Evolutionary conservation across 2,329 filamentous ascomycete species (phyloP).

Genomic region (Sporothrix euskadiensis): DNA sequence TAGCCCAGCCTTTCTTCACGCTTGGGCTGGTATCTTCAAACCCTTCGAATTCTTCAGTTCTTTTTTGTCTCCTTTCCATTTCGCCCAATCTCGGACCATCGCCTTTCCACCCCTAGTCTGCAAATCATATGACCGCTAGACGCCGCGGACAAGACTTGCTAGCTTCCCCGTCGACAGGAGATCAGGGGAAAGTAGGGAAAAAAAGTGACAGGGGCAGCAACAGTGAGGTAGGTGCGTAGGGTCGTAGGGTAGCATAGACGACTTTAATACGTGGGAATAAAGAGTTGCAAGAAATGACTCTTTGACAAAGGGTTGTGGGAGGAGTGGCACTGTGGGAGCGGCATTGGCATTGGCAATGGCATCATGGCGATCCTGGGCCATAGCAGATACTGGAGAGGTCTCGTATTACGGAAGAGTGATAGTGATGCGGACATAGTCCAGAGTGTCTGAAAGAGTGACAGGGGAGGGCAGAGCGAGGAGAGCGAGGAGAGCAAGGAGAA

Average conservation of each 20-base stretch:
- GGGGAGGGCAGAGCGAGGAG: neutral
- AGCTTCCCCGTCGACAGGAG: neutral
- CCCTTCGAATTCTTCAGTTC: too few species aligned
- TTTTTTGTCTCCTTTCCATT: neutral
- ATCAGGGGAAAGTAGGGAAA: neutral
- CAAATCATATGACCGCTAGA: slow-evolving; percentile 9
- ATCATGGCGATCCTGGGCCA: too few species aligned
- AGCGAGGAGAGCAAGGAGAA: neutral
- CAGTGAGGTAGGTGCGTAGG: neutral
- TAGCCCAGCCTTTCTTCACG: neutral
- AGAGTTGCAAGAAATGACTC: neutral
- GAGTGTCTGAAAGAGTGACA: neutral
- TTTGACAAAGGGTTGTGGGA: too few species aligned
- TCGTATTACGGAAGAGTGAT: neutral
- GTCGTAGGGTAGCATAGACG: neutral
- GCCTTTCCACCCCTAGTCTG: neutral
- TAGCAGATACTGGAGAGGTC: too few species aligned
- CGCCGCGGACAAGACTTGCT: neutral
- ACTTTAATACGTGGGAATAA: neutral
- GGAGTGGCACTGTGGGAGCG: too few species aligned
- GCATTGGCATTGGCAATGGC: too few species aligned
- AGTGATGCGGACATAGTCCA: too few species aligned
- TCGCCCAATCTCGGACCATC: neutral
- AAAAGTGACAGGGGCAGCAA: neutral
- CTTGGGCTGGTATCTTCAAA: neutral